phyloP scores from a whole-genome alignment of 202 grass and related monocot species.

The Miscanthus sacchariflorus region DNA sequence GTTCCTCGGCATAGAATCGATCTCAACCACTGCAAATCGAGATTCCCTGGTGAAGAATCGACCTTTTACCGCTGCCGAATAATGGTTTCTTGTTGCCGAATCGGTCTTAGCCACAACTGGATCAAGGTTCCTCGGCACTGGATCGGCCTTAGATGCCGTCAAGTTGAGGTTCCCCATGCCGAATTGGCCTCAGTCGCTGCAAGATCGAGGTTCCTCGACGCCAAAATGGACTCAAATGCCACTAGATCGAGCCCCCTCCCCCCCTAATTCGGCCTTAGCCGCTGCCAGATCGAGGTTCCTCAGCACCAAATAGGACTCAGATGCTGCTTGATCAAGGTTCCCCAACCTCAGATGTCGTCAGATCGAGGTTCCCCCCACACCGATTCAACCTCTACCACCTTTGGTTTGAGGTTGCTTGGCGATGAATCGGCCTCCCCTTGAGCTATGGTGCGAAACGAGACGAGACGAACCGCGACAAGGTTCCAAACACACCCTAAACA shows the following conservation, averaged over 20 bases:
- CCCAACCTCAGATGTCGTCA: background rate
- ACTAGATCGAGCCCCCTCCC: background rate
- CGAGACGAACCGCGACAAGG: too few relatives aligned
- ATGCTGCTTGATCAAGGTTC: background rate
- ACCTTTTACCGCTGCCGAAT: background rate
- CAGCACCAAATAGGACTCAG: background rate
- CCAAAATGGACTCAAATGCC: background rate
- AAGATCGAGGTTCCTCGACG: too few relatives aligned
- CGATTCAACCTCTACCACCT: background rate
- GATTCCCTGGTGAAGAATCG: background rate
- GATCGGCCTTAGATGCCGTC: rapidly evolving
- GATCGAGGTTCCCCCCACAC: background rate
- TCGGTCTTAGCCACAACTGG: too few relatives aligned
- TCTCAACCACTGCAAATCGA: background rate
- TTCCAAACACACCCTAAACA: too few relatives aligned
- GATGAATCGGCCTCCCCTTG: background rate
- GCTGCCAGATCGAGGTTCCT: background rate
- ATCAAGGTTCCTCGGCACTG: background rate
- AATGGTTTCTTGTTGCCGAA: background rate
- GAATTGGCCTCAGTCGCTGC: too few relatives aligned
- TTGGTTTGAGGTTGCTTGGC: background rate
- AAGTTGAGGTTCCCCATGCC: background rate
- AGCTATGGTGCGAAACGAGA: background rate
- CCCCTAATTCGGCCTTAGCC: background rate
- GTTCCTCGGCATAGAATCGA: background rate